Evolutionary conservation across 176 grass and related monocot species (phyloP), one percentile per base, ranked within the genome.

Genomic region (Hsuehochloa calcarea): DNA sequence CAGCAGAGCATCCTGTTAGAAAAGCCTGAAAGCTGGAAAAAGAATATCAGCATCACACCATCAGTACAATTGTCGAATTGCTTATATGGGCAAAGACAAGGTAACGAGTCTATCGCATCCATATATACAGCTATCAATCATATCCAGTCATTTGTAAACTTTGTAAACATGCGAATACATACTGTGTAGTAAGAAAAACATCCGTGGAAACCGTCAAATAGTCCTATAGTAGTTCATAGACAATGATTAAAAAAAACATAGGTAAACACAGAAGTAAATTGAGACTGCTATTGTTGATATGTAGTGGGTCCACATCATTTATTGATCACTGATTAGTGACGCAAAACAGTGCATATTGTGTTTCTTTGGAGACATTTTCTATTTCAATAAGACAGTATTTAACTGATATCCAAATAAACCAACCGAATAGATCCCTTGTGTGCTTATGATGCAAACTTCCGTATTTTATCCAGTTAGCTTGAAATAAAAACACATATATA

Each of bases 1-100:
- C 93, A 90, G 93, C 95, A 90, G 95, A 98, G 59, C 95, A 93
- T 73, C 95, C 93, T 44, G 93, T 93, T 67, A 95, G 79, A 77
- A 98, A 83, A 81, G 95, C 95, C 95, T 98, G 86, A 76, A 97
- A 75, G 59, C 72, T 86, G 86, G 73, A 83, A 87, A 72, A 23
- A 87, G 40, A 84, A 87, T 82, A 83, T 72, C 83, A 74, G 85
- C 74, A 67, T 86, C 54, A 58, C 75, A 70, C 54, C 63, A 90
- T 88, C 59, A 87, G 80, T 84, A 84, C 22, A 80, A 20, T 67
- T 79, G 66, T 69, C 15, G 27, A 78, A 87, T 54, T 84, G 4
- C 13, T 87, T 62, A 44, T 26, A 61, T 39, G 40, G 47, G 40
- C 4, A 80, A 84, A 66, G 26, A 81, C 23, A 65, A 72, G 65